phyloP scores from a whole-genome alignment of 2,329 filamentous ascomycete genomes.

The Geosmithia flava region DNA sequence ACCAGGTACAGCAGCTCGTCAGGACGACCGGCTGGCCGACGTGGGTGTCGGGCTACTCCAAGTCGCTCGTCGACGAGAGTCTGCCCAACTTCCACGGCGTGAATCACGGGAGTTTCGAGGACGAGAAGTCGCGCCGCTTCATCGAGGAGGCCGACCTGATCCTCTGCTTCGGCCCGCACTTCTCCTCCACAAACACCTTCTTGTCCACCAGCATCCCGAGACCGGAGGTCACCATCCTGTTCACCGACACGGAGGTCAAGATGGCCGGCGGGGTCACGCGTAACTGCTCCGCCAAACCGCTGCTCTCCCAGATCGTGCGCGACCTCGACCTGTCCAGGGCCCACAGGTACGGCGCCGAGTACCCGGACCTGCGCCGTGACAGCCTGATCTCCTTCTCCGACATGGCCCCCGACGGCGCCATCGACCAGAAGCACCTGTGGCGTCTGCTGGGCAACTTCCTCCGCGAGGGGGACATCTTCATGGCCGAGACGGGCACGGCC shows the following conservation, averaged over 20 bases:
- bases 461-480: constrained; percentile 34
- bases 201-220: constrained; percentile 22
- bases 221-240: constrained; percentile 15
- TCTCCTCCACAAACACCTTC: constrained; percentile 32
- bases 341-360: constrained; percentile 9
- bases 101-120: constrained; percentile 15
- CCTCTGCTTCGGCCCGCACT: constrained; percentile 31
- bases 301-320: not conserved
- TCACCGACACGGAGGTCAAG: constrained; percentile 10
- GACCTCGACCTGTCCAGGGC: constrained; percentile 9
- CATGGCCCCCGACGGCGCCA: constrained; percentile 14
- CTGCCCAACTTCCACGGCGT: constrained; percentile 31
- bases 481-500: constrained; percentile 46
- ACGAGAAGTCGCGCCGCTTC: constrained; percentile 18
- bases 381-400: constrained; percentile 6
- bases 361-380: constrained; percentile 14
- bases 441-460: constrained; percentile 19
- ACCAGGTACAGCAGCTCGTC: constrained; percentile 28
- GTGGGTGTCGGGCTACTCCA: constrained; percentile 19
- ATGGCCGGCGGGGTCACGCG: not conserved
- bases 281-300: too few species aligned
- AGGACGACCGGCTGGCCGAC: constrained; percentile 22
- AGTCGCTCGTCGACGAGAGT: constrained; percentile 35
- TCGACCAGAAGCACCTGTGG: constrained; percentile 37
- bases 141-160: constrained; percentile 29